These are phyloP conservation scores for Curvularia verruculosa DNA, from an alignment of 2,329 filamentous ascomycete genomes.

Conservation along the genomic window DNA sequence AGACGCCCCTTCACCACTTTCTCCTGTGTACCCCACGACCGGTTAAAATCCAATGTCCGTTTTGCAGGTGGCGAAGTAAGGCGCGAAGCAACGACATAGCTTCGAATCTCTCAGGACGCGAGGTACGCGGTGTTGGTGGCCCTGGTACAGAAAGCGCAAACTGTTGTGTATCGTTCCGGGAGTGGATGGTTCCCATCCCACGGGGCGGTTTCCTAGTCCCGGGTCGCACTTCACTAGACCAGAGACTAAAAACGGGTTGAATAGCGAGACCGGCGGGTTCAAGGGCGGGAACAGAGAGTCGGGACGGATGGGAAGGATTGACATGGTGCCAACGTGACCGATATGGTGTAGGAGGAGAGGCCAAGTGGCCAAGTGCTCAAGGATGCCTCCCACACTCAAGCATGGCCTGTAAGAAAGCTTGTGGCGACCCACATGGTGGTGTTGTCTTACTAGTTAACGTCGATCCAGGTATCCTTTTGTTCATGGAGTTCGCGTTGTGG, in stretches of 20 bases:
- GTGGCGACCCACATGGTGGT: background rate
- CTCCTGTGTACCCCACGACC: background rate
- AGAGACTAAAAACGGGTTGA: background rate
- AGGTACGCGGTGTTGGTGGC: slow-evolving; percentile 7
- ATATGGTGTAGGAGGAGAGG: slow-evolving; percentile 8
- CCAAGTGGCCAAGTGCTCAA: slow-evolving; percentile 16
- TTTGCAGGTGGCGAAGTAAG: slow-evolving; percentile 4
- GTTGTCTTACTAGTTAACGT: background rate
- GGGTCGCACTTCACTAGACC: background rate
- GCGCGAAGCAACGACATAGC: background rate
- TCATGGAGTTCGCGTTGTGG: slow-evolving; percentile 1
- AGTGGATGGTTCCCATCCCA: background rate
- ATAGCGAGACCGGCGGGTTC: slow-evolving; percentile 1
- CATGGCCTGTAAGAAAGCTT: background rate
- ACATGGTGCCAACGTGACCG: background rate
- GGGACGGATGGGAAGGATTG: slow-evolving; percentile 14
- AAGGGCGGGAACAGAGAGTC: slow-evolving; percentile 6
- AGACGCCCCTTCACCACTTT: background rate
- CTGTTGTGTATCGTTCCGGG: background rate
- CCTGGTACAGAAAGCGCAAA: slow-evolving; percentile 3
- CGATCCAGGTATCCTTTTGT: background rate
- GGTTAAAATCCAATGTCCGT: slow-evolving; percentile 17
- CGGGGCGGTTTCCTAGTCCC: background rate
- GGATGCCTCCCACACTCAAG: background rate
- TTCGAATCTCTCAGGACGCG: slow-evolving; percentile 5